Percentiles rank a stretch among this genome's conserved stretches.
These are phyloP conservation scores for Fraxinus velutina DNA, from an alignment of 305 asterid genomes.

Conservation along the genomic window DNA sequence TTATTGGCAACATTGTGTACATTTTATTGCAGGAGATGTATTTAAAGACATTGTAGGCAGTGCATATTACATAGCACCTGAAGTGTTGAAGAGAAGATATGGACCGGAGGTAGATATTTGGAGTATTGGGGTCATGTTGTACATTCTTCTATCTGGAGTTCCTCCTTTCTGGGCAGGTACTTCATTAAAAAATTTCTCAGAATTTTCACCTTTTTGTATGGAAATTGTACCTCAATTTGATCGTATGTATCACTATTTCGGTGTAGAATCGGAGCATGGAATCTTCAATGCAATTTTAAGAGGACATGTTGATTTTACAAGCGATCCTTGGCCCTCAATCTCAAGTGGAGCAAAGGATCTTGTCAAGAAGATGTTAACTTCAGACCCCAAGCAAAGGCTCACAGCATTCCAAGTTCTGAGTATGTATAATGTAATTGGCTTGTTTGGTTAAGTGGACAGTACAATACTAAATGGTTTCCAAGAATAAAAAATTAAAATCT, in stretches of 20 bases:
- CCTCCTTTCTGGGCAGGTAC: conserved; percentile 73
- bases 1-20: neutral
- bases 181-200: neutral
- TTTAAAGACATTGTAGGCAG: conserved; percentile 64
- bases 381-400: conserved; percentile 58
- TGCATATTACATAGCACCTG: conserved; percentile 66
- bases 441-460: neutral
- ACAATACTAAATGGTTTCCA: neutral
- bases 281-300: conserved; percentile 56
- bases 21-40: conserved; percentile 38
- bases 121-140: conserved; percentile 68
- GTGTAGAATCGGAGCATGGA: conserved; percentile 54
- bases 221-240: neutral
- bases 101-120: conserved; percentile 65
- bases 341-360: conserved; percentile 60
- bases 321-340: conserved; percentile 64
- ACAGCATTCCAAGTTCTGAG: conserved; percentile 59
- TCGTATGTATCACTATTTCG: neutral
- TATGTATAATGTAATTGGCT: conserved; percentile 21
- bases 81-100: conserved; percentile 56
- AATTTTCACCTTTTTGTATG: neutral
- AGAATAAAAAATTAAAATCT: neutral
- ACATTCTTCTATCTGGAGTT: conserved; percentile 59
- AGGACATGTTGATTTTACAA: conserved; percentile 49
- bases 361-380: conserved; percentile 51